Conservation (phyloP, 169 alveolate species). For the Cryptosporidium andersoni region DNA sequence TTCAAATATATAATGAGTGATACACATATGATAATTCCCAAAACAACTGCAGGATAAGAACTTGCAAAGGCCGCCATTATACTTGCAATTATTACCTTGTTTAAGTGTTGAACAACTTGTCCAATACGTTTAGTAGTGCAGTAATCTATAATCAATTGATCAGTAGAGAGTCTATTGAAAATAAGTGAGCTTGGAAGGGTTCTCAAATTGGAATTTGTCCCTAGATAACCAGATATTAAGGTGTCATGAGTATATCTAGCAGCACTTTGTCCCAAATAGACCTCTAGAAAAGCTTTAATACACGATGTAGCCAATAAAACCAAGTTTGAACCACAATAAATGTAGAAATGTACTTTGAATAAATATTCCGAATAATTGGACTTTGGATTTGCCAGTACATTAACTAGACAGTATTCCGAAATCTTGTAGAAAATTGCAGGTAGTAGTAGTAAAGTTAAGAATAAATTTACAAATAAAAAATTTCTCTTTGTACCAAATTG, state of each 20-base stretch:
- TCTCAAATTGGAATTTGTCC: slow-evolving; percentile 8
- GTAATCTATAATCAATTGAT: slow-evolving; percentile 59
- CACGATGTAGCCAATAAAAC: slow-evolving; percentile 4
- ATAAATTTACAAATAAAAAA: too few species aligned
- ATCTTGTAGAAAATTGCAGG: too few species aligned
- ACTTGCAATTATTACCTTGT: slow-evolving; percentile 9
- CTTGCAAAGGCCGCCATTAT: slow-evolving; percentile 3
- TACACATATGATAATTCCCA: too few species aligned
- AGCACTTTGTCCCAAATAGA: slow-evolving; percentile 28
- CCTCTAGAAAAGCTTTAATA: slow-evolving; percentile 28
- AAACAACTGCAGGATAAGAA: background rate
- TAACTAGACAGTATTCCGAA: too few species aligned
- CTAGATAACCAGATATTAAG: slow-evolving; percentile 30
- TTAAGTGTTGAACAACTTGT: slow-evolving; percentile 17
- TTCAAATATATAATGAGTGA: slow-evolving; percentile 32
- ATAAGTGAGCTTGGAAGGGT: slow-evolving; percentile 35
- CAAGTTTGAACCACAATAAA: background rate
- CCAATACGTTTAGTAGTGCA: slow-evolving; percentile 65
- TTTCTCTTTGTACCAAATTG: too few species aligned
- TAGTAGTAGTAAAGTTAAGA: too few species aligned
- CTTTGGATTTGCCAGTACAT: too few species aligned
- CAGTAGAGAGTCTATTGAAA: slow-evolving; percentile 28
- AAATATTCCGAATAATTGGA: too few species aligned
- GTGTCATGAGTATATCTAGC: slow-evolving; percentile 64
- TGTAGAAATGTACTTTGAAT: background rate